These are phyloP conservation scores for Clonostachys rosea DNA, from an alignment of 2,329 filamentous ascomycete species.

Conservation along the genomic window DNA sequence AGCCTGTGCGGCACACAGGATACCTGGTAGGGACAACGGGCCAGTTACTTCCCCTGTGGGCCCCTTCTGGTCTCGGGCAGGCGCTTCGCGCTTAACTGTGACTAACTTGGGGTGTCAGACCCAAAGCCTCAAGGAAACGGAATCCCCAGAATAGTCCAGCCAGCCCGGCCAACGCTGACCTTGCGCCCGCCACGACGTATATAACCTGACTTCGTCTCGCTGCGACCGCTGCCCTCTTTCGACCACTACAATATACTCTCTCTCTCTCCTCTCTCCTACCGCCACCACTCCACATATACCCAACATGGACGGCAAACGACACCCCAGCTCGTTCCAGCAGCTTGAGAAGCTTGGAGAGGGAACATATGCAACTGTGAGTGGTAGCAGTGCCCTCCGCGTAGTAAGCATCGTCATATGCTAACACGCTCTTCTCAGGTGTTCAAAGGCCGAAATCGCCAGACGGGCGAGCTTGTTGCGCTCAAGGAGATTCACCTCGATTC, in stretches of 20 bases:
- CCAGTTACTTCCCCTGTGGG: too few relatives aligned
- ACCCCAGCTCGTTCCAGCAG: conserved; percentile 98
- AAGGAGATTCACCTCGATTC: conserved; percentile 99
- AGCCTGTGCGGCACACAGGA: too few relatives aligned
- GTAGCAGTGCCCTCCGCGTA: background rate
- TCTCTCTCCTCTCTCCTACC: background rate
- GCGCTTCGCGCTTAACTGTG: too few relatives aligned
- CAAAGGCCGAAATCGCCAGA: conserved; percentile 96
- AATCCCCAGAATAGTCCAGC: too few relatives aligned
- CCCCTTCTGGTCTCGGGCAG: too few relatives aligned
- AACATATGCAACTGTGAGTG: conserved; percentile 88
- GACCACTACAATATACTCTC: background rate
- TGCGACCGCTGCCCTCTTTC: background rate
- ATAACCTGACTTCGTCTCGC: too few relatives aligned
- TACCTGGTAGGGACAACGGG: too few relatives aligned
- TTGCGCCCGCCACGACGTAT: too few relatives aligned
- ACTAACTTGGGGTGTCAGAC: too few relatives aligned
- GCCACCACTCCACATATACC: background rate
- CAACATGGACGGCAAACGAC: conserved; percentile 83
- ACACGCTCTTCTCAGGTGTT: conserved; percentile 58
- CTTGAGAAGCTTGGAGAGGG: conserved; percentile 98
- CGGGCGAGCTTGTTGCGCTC: conserved; percentile 90
- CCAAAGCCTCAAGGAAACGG: too few relatives aligned
- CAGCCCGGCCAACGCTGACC: too few relatives aligned
- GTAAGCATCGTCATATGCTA: conserved; percentile 4